Evolutionary conservation across 2,329 filamentous ascomycete species (phyloP).

Genomic region (Aspergillus felis): DNA sequence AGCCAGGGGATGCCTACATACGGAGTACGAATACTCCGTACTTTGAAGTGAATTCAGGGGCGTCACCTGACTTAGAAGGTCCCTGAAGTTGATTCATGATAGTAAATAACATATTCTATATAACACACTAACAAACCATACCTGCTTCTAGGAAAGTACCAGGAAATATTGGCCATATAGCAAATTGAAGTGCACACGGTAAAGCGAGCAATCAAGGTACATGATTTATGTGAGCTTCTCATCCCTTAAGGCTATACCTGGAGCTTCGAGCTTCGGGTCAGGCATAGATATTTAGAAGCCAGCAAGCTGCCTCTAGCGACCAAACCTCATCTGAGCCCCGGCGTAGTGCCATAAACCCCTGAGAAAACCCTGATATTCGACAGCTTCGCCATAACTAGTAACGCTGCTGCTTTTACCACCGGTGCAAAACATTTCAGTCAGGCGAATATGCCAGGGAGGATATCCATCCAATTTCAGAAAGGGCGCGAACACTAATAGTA

Average conservation of each 20-base stretch:
- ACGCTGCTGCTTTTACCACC: slow-evolving; percentile 38
- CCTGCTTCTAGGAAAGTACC: neutral
- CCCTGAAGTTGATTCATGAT: neutral
- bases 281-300: neutral
- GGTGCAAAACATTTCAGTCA: slow-evolving; percentile 86
- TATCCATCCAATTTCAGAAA: slow-evolving; percentile 83
- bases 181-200: neutral
- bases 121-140: neutral
- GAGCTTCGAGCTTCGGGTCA: neutral
- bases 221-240: neutral
- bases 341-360: slow-evolving; percentile 79
- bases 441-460: slow-evolving; percentile 89
- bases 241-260: neutral
- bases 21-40: no score
- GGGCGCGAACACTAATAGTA: slow-evolving; percentile 82
- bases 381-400: slow-evolving; percentile 43
- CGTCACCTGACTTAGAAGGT: neutral
- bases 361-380: slow-evolving; percentile 93
- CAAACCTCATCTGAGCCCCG: slow-evolving; percentile 82
- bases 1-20: no score
- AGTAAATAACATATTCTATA: neutral
- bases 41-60: neutral
- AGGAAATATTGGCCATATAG: neutral
- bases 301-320: slow-evolving; percentile 42
- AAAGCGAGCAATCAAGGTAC: neutral